These are phyloP conservation scores for Ananas comosus DNA, from an alignment of 176 grass and related monocot genomes.

Conservation along the genomic window DNA sequence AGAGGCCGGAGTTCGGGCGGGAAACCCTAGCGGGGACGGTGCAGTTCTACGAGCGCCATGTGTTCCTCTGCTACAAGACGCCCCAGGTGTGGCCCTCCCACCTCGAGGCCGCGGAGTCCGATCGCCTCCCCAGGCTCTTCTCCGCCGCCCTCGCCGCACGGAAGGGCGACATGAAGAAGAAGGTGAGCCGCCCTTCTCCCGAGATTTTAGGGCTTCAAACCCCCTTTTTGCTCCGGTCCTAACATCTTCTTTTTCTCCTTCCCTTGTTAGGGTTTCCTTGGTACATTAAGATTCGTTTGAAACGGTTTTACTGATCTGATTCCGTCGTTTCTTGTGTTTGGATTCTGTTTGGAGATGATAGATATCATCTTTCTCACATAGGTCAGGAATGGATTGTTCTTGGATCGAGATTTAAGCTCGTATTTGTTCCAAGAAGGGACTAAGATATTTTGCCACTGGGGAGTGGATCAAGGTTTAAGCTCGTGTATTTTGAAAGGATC, in stretches of 20 bases:
- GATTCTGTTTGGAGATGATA: too few relatives aligned
- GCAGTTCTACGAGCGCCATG: constrained; percentile 64
- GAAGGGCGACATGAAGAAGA: constrained; percentile 56
- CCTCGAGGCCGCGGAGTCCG: constrained; percentile 71
- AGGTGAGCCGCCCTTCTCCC: constrained; percentile 29
- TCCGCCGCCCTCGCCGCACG: constrained; percentile 49
- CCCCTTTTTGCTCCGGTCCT: not conserved
- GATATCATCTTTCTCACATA: too few relatives aligned
- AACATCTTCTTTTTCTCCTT: not conserved
- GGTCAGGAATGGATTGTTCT: too few relatives aligned
- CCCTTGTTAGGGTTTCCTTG: not conserved
- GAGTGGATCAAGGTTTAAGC: too few relatives aligned
- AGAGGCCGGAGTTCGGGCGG: constrained; percentile 58
- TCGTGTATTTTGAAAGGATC: too few relatives aligned
- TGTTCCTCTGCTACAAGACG: constrained; percentile 93
- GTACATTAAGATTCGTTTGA: too few relatives aligned
- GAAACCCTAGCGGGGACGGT: constrained; percentile 62
- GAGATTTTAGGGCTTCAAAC: not conserved
- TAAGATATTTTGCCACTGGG: not conserved
- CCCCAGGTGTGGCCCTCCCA: constrained; percentile 70
- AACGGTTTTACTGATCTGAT: too few relatives aligned
- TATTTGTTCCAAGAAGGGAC: too few relatives aligned
- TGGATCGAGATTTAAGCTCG: too few relatives aligned
- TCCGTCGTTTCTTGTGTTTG: too few relatives aligned
- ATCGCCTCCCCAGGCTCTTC: constrained; percentile 63